Conservation (phyloP, 2,329 filamentous ascomycete genomes). For the Trichoderma koningii region DNA sequence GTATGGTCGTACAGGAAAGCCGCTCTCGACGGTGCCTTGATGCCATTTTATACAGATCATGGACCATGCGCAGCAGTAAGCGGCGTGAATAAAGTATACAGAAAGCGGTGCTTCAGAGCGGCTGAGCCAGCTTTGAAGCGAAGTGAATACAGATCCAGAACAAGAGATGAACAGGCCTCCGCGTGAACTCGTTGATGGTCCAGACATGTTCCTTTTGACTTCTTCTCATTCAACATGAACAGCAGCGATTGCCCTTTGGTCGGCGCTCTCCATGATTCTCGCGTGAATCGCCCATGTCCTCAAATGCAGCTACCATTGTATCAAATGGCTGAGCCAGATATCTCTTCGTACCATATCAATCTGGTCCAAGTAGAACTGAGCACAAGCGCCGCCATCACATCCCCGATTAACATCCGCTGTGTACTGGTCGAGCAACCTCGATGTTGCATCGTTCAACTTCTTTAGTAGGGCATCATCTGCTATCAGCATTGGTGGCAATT, state of each 20-base stretch:
- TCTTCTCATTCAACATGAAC: background rate
- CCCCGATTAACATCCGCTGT: conserved; percentile 36
- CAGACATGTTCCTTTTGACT: background rate
- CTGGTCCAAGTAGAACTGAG: conserved; percentile 39
- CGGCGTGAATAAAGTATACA: background rate
- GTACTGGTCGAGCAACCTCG: conserved; percentile 39
- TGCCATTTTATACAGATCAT: no score
- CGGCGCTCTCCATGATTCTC: background rate
- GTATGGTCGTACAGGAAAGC: background rate
- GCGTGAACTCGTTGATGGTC: background rate
- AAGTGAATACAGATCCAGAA: background rate
- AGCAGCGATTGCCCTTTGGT: background rate
- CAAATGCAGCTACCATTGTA: background rate
- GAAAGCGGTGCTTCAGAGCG: background rate
- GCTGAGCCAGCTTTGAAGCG: no score
- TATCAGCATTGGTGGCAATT: conserved; percentile 32
- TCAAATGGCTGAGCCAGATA: conserved; percentile 38
- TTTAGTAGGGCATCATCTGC: conserved; percentile 33
- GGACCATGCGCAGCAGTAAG: no score
- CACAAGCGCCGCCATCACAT: conserved; percentile 31
- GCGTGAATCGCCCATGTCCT: background rate
- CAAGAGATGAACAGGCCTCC: background rate
- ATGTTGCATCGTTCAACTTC: conserved; percentile 34
- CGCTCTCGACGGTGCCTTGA: no score
- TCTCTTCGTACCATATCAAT: conserved; percentile 34